Percentiles rank a stretch among this genome's conserved stretches.
phyloP scores from a whole-genome alignment of 176 grass and related monocot genomes.

The Oryza glumipatula region DNA sequence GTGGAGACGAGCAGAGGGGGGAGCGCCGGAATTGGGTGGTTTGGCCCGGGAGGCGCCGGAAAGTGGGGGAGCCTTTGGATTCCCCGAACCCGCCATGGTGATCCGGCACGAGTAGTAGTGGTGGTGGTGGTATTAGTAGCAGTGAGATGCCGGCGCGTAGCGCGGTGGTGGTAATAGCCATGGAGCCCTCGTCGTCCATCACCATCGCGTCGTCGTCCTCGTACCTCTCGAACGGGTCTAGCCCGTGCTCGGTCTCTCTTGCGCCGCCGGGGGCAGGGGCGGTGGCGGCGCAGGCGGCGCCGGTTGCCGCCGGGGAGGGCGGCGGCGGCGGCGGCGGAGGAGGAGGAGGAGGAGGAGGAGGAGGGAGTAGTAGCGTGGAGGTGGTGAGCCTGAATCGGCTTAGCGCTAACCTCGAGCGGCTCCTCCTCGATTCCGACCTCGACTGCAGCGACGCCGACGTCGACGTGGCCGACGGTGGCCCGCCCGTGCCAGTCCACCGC shows the following conservation, averaged over 20 bases:
- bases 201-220: slow-evolving; percentile 69
- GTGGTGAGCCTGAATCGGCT: slow-evolving; percentile 70
- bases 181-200: slow-evolving; percentile 75
- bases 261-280: slow-evolving; percentile 9
- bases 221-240: slow-evolving; percentile 69
- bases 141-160: not conserved
- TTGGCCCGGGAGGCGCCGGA: slow-evolving; percentile 21
- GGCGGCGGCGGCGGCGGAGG: not conserved
- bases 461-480: slow-evolving; percentile 59
- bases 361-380: slow-evolving; percentile 51
- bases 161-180: not conserved
- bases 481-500: slow-evolving; percentile 75
- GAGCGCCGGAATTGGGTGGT: slow-evolving; percentile 17
- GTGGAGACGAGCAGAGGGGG: not conserved
- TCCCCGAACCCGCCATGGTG: slow-evolving; percentile 38
- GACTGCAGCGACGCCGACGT: slow-evolving; percentile 93
- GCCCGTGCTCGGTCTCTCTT: slow-evolving; percentile 39
- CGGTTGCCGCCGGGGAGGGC: slow-evolving; percentile 20
- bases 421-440: slow-evolving; percentile 66
- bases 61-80: slow-evolving; percentile 8
- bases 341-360: not conserved
- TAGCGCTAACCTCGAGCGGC: slow-evolving; percentile 78
- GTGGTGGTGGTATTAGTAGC: too few species aligned
- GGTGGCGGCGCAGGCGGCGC: not conserved
- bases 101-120: slow-evolving; percentile 31